A percentile compares a stretch with the other conserved stretches of the same genome.
Evolutionary conservation across 257 asterid species (phyloP).

Genomic region (Linderniella brevidens): DNA sequence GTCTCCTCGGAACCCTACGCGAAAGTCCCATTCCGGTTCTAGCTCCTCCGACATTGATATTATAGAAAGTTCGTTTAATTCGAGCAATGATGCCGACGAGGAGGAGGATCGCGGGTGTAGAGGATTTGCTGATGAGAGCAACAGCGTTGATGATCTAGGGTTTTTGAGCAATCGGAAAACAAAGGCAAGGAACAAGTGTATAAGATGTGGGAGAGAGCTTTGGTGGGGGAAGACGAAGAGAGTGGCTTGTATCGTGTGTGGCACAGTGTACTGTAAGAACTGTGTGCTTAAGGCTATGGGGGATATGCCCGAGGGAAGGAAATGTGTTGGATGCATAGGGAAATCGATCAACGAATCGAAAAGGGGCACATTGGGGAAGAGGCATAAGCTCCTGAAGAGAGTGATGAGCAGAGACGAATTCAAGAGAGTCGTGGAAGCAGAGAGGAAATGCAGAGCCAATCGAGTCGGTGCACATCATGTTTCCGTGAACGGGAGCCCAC

Average conservation of each 20-base stretch:
- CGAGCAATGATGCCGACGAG: conserved; percentile 7
- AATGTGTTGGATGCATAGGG: conserved; percentile 61
- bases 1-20: conserved; percentile 18
- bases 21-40: conserved; percentile 17
- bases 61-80: not conserved
- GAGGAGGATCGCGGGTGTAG: not conserved
- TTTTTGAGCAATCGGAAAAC: no score
- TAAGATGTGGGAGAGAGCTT: conserved; percentile 38
- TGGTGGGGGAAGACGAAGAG: conserved; percentile 13
- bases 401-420: conserved; percentile 27
- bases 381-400: conserved; percentile 23
- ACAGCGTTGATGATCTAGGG: no score
- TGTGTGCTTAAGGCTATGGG: conserved; percentile 68
- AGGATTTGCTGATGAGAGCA: no score
- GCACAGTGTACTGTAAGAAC: conserved; percentile 43
- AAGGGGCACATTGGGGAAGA: conserved; percentile 33
- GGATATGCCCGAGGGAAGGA: conserved; percentile 79
- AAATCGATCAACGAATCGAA: conserved; percentile 34
- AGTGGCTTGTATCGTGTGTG: conserved; percentile 45
- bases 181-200: conserved; percentile 16
- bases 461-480: conserved; percentile 49
- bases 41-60: conserved; percentile 12
- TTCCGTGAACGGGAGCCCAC: conserved; percentile 37
- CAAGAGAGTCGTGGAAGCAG: conserved; percentile 31
- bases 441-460: conserved; percentile 46